Evolutionary conservation across 73 alveolate species (phyloP).

Genomic region (Stentor roeselii): DNA sequence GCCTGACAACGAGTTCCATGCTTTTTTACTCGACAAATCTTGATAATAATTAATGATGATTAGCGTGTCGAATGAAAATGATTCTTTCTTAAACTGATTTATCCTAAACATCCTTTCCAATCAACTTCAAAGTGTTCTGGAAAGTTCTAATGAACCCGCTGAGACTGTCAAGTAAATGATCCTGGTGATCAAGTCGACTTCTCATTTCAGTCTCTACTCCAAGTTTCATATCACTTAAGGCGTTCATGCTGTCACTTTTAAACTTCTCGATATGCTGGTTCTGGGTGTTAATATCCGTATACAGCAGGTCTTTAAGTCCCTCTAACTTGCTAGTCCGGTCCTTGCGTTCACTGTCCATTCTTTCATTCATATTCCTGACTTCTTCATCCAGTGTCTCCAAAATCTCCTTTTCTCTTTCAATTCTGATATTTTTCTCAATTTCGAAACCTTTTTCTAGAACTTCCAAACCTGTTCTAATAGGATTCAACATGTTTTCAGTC

Average conservation of each 20-base stretch:
- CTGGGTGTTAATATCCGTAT: constrained; percentile 65
- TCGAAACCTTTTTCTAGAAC: constrained; percentile 56
- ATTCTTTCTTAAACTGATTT: neutral
- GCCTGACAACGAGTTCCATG: neutral
- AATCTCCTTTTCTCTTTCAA: constrained; percentile 65
- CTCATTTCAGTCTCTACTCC: constrained; percentile 75
- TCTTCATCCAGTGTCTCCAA: constrained; percentile 63
- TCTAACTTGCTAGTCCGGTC: constrained; percentile 63
- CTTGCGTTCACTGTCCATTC: constrained; percentile 58
- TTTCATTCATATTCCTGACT: constrained; percentile 58
- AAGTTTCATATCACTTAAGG: constrained; percentile 62
- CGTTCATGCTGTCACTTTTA: constrained; percentile 63
- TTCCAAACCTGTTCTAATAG: constrained; percentile 63
- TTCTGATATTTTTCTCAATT: constrained; percentile 46
- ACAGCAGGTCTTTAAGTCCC: constrained; percentile 69
- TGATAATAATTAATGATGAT: too few relatives aligned
- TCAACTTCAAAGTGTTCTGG: constrained; percentile 80
- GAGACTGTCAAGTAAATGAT: constrained; percentile 73
- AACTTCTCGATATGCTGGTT: constrained; percentile 66
- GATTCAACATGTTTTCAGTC: constrained; percentile 67
- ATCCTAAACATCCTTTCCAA: constrained; percentile 85
- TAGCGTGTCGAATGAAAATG: too few relatives aligned
- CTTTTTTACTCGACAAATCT: neutral
- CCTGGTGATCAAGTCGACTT: constrained; percentile 80
- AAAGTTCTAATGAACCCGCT: constrained; percentile 73